These are phyloP conservation scores for Thalassia testudinum DNA, from an alignment of 116 monocot genomes.

Conservation along the genomic window DNA sequence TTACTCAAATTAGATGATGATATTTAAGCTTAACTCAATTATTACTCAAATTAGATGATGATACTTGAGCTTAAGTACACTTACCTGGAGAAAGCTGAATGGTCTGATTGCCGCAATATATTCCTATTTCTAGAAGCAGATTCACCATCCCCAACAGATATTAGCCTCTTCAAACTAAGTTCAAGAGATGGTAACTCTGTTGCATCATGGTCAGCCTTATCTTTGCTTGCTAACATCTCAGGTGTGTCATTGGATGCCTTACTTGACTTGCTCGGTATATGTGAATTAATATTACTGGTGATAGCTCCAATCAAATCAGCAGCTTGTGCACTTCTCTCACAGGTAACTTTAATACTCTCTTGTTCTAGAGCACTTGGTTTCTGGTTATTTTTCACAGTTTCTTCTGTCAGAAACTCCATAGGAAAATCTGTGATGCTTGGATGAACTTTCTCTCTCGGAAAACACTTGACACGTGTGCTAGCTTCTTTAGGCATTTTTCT, in stretches of 20 bases:
- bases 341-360: constrained; percentile 9
- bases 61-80: not conserved
- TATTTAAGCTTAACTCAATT: no score
- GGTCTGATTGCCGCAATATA: constrained; percentile 54
- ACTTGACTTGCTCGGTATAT: not conserved
- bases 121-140: constrained; percentile 26
- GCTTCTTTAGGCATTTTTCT: constrained; percentile 21
- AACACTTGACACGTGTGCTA: constrained; percentile 4
- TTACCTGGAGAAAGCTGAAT: constrained; percentile 92
- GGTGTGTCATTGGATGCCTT: constrained; percentile 14
- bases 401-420: constrained; percentile 8
- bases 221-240: constrained; percentile 26
- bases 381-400: constrained; percentile 3
- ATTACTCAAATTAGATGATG: not conserved
- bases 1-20: not conserved
- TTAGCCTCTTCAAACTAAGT: constrained; percentile 63
- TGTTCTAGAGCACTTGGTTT: constrained; percentile 3
- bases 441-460: constrained; percentile 18
- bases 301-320: constrained; percentile 28
- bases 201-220: constrained; percentile 14
- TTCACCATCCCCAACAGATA: constrained; percentile 26
- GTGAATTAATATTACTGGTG: constrained; percentile 5
- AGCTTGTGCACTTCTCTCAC: constrained; percentile 13
- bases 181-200: constrained; percentile 39
- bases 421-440: constrained; percentile 5